Evolutionary conservation across 106 monocot species (phyloP), one percentile per base, ranked within the genome.

Genomic region (Allium sativum): DNA sequence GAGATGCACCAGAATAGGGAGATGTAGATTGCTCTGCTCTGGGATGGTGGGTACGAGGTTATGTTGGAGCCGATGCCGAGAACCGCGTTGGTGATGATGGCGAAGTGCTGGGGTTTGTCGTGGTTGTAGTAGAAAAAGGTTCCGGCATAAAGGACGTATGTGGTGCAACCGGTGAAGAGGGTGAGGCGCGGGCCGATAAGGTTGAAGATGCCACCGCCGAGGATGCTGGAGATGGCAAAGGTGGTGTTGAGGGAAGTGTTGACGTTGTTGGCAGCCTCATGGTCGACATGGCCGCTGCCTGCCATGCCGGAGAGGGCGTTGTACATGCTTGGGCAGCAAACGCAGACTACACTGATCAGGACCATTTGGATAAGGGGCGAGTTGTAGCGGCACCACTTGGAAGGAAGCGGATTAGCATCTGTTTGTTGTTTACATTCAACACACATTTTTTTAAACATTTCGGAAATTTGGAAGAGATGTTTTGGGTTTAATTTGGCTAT

Each of bases 321-420:
- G 87, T 90, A 96, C 96, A 96, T 96, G 12, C 90, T 91, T 5
- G 96, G 90, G 68, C 96, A 96, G 78, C 96, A 96, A 82, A 96
- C 87, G 78, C 96, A 96, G 18, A 91, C 82, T 51, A 84, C 41
- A 18, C 90, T 87, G 21, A 87, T 81, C 10, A 96, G 84, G 17
- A 18, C 50, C 2, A 96, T 84, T 66, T 96, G 96, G 48, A 66
- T 62, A 12, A 96, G 71, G 6, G 96, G 96, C 0, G 96, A 96
- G 69, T 84, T 80, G 73, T 72, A 78, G 17, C 95, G 81, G 47
- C 68, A 45, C 0, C 7, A 48, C 10, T 69, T 62, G 4, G 45
- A n/a, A 6, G 14, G n/a, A 40, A 10, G 16, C 7, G 70, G 7
- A n/a, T 14, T 2, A 3, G 18, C 31, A 31, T 31, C 31, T 12